Evolutionary conservation across 2,329 filamentous ascomycete species (phyloP).

Genomic region (Aspergillus persii): DNA sequence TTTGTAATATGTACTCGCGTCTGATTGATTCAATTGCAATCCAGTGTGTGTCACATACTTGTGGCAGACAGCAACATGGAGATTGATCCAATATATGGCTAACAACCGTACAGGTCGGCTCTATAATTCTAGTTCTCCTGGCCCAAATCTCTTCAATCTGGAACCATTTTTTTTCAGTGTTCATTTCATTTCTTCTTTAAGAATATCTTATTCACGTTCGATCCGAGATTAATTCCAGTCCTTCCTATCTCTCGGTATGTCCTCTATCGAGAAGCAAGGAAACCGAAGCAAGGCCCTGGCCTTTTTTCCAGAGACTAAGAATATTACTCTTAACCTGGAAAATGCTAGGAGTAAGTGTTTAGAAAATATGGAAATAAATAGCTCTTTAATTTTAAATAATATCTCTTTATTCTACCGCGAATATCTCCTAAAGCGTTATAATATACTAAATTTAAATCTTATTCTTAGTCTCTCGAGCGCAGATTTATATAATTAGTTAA

Average conservation of each 20-base stretch:
- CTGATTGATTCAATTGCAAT: too few relatives aligned
- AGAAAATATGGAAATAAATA: constrained; percentile 7
- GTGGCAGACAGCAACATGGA: too few relatives aligned
- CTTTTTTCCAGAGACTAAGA: background rate
- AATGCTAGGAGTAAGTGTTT: constrained; percentile 14
- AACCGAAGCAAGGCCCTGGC: background rate
- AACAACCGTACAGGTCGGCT: too few relatives aligned
- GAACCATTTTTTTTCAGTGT: too few relatives aligned
- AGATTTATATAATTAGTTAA: constrained; percentile 57
- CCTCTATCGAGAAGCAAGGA: background rate
- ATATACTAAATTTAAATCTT: constrained; percentile 53
- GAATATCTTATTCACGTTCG: too few relatives aligned
- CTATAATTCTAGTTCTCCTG: too few relatives aligned
- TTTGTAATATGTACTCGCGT: too few relatives aligned
- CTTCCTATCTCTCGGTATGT: background rate
- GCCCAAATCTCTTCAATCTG: too few relatives aligned
- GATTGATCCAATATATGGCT: too few relatives aligned
- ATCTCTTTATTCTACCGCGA: constrained; percentile 32
- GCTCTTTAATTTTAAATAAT: constrained; percentile 2
- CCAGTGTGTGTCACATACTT: too few relatives aligned
- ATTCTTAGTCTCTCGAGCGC: constrained; percentile 49
- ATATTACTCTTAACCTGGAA: background rate
- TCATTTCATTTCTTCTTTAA: background rate
- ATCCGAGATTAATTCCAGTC: too few relatives aligned
- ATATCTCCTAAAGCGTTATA: constrained; percentile 54